Evolutionary conservation across 768 basidiomycete species (phyloP).

Genomic region (Phylloporus scabripes): DNA sequence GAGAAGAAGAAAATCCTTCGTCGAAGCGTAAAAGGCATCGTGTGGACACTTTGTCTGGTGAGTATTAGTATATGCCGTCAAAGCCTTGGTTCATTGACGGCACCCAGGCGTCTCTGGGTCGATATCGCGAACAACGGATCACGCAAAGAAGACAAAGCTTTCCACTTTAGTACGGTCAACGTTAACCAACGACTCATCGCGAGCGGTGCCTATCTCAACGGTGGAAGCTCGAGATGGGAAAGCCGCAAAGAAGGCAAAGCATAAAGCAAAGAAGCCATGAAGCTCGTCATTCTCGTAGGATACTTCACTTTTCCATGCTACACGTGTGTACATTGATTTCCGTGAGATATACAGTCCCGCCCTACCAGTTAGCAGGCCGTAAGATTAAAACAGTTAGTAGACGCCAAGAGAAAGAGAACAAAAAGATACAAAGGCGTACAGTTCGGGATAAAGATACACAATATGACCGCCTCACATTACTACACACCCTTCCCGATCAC

Average conservation of each 20-base stretch:
- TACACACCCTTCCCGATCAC: conserved; percentile 57
- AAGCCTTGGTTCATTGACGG: neutral
- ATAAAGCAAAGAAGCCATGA: conserved; percentile 27
- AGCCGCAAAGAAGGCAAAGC: conserved; percentile 32
- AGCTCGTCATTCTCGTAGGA: conserved; percentile 11
- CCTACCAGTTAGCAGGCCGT: conserved; percentile 11
- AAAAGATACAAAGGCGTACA: conserved; percentile 25
- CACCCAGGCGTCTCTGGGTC: conserved; percentile 22
- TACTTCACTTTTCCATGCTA: neutral
- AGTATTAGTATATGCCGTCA: neutral
- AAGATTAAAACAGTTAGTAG: conserved; percentile 14
- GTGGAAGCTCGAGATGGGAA: conserved; percentile 24
- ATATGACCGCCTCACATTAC: conserved; percentile 48
- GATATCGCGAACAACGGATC: neutral
- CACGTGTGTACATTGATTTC: conserved; percentile 15
- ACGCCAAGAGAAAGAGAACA: conserved; percentile 7
- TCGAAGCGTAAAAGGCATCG: conserved; percentile 46
- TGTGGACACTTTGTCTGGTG: conserved; percentile 67
- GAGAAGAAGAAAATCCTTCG: conserved; percentile 20
- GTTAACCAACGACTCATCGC: conserved; percentile 8
- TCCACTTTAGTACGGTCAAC: neutral
- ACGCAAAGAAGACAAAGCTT: conserved; percentile 9
- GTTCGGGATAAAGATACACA: conserved; percentile 23
- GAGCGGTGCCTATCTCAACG: conserved; percentile 18
- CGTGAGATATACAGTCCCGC: conserved; percentile 9